These are phyloP conservation scores for Cyclotella atomus DNA, from an alignment of 108 stramenopile genomes.

Conservation along the genomic window DNA sequence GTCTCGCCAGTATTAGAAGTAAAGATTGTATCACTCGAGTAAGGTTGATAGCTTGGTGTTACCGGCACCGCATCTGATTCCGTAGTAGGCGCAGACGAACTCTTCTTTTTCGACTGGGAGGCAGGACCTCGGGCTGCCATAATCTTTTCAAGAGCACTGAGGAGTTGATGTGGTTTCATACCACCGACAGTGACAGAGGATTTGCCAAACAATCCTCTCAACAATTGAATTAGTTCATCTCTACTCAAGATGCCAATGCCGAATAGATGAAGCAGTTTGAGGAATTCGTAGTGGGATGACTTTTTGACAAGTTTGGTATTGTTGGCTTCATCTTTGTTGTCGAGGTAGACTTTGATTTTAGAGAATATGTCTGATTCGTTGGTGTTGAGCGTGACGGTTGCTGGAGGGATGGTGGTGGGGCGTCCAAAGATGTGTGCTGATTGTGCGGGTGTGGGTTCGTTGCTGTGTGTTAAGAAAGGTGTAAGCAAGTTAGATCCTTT, in stretches of 20 bases:
- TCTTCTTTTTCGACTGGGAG: constrained; percentile 44
- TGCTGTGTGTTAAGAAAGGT: constrained; percentile 21
- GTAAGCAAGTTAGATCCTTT: background rate
- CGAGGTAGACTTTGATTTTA: constrained; percentile 71
- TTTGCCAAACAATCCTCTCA: constrained; percentile 82
- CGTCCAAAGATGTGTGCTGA: constrained; percentile 70
- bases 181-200: constrained; percentile 29
- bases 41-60: constrained; percentile 62
- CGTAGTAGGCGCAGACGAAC: too few species aligned
- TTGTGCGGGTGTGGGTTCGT: constrained; percentile 60
- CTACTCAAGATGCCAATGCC: constrained; percentile 85
- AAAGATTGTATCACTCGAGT: constrained; percentile 70
- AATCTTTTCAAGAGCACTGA: constrained; percentile 76
- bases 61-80: background rate
- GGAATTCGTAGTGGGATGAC: constrained; percentile 90
- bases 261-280: constrained; percentile 91
- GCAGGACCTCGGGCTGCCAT: constrained; percentile 77
- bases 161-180: constrained; percentile 45
- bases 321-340: constrained; percentile 62
- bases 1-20: constrained; percentile 61
- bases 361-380: constrained; percentile 79
- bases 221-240: constrained; percentile 88
- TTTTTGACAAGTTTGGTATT: constrained; percentile 65
- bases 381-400: constrained; percentile 65
- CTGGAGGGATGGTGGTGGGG: constrained; percentile 66